These are phyloP conservation scores for Cordyceps fumosorosea DNA, from an alignment of 2,329 filamentous ascomycete genomes.

Conservation along the genomic window DNA sequence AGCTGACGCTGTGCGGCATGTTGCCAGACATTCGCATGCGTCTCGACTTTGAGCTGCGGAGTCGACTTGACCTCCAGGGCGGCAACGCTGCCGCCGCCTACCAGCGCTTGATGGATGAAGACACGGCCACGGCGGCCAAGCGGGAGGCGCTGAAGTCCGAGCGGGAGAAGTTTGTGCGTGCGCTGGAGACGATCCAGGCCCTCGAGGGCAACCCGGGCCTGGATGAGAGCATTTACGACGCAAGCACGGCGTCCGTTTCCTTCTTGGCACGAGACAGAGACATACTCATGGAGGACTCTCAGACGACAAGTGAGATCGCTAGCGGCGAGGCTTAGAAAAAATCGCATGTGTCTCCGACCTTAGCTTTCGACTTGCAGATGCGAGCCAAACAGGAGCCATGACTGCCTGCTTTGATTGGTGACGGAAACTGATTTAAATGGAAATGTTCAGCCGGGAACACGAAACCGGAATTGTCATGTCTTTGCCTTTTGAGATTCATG, in stretches of 20 bases:
- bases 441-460: not conserved
- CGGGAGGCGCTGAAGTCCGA: constrained; percentile 37
- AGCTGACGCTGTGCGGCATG: constrained; percentile 43
- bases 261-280: not conserved
- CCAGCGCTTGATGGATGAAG: constrained; percentile 42
- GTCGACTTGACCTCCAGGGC: constrained; percentile 35
- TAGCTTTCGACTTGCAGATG: not conserved
- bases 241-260: not conserved
- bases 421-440: not conserved
- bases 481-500: not conserved
- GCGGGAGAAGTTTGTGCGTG: constrained; percentile 39
- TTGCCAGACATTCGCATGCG: constrained; percentile 37
- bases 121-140: constrained; percentile 33
- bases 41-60: constrained; percentile 37
- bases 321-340: constrained; percentile 4
- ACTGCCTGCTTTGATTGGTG: not conserved
- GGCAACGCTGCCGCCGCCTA: constrained; percentile 27
- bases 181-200: constrained; percentile 38
- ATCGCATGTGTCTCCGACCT: not conserved
- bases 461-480: not conserved
- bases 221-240: constrained; percentile 14
- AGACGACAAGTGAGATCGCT: constrained; percentile 8
- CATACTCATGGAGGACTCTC: not conserved
- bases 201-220: constrained; percentile 31
- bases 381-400: not conserved